A percentile compares a stretch with the other conserved stretches of the same genome.
These are phyloP conservation scores for Penicillium vulpinum DNA, from an alignment of 2,329 filamentous ascomycete genomes.

Conservation along the genomic window DNA sequence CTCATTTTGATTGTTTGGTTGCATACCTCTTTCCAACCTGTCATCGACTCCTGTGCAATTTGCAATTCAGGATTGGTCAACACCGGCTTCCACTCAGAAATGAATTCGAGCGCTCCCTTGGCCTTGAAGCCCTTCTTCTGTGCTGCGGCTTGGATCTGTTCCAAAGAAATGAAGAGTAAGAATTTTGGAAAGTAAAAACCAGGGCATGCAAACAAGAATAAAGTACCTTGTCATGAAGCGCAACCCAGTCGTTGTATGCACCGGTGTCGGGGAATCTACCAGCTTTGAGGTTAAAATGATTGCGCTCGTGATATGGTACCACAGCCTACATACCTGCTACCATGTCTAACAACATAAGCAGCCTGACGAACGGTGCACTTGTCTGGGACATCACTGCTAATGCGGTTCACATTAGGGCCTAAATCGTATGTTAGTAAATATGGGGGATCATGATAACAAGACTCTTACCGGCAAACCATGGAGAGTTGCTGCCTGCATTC, in stretches of 20 bases:
- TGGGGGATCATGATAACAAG: background rate
- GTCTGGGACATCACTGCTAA: slow-evolving; percentile 56
- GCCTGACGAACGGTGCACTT: slow-evolving; percentile 62
- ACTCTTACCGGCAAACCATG: slow-evolving; percentile 52
- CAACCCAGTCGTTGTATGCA: slow-evolving; percentile 59
- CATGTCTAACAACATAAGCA: slow-evolving; percentile 61
- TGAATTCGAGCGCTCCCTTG: slow-evolving; percentile 55
- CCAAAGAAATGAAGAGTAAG: background rate
- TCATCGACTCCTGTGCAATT: slow-evolving; percentile 60
- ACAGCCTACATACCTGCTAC: slow-evolving; percentile 53
- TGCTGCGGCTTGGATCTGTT: slow-evolving; percentile 52
- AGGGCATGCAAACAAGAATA: background rate
- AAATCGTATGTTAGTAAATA: background rate
- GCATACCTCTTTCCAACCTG: slow-evolving; percentile 60
- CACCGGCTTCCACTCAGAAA: slow-evolving; percentile 60
- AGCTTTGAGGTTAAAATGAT: background rate
- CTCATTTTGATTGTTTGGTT: too few relatives aligned
- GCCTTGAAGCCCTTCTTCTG: slow-evolving; percentile 50
- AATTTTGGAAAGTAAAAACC: background rate
- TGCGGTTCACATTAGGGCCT: slow-evolving; percentile 59
- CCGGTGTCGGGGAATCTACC: slow-evolving; percentile 53
- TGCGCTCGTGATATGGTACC: background rate
- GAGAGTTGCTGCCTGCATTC: slow-evolving; percentile 56
- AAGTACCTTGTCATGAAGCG: slow-evolving; percentile 30
- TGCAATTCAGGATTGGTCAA: slow-evolving; percentile 57